Percentiles rank a stretch among this genome's conserved stretches.
phyloP scores from a whole-genome alignment of 2,329 filamentous ascomycete species.

The Acarospora socialis region DNA sequence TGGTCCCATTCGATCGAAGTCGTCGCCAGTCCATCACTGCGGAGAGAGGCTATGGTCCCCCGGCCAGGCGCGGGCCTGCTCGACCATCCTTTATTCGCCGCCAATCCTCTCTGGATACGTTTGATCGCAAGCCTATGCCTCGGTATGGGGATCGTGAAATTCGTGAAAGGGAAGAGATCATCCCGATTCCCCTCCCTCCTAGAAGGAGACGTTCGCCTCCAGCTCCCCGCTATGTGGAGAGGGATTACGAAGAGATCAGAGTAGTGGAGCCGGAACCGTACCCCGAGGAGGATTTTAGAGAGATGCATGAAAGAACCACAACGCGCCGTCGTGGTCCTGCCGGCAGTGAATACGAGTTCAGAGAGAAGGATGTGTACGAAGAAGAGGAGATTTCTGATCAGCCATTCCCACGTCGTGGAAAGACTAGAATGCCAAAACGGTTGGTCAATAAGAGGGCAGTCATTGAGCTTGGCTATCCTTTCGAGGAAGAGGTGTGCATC shows the following conservation, averaged over 20 bases:
- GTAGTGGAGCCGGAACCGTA: constrained; percentile 54
- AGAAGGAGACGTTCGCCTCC: constrained; percentile 40
- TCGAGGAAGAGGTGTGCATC: constrained; percentile 60
- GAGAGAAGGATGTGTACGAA: too few relatives aligned
- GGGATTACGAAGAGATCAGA: constrained; percentile 48
- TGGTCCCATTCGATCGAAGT: constrained; percentile 43
- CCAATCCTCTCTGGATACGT: constrained; percentile 82
- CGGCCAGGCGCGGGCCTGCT: constrained; percentile 38
- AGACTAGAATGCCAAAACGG: constrained; percentile 71
- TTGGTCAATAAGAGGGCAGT: constrained; percentile 70
- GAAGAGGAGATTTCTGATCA: constrained; percentile 18
- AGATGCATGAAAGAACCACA: constrained; percentile 44
- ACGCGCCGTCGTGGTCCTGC: constrained; percentile 20
- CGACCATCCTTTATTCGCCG: constrained; percentile 60
- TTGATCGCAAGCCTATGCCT: constrained; percentile 57
- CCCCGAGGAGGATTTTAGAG: constrained; percentile 58
- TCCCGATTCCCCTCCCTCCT: constrained; percentile 52
- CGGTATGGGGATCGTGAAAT: constrained; percentile 30
- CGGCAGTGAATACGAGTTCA: constrained; percentile 10
- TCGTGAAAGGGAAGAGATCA: constrained; percentile 38
- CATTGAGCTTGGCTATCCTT: constrained; percentile 74
- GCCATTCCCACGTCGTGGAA: constrained; percentile 65
- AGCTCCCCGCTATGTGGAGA: constrained; percentile 42
- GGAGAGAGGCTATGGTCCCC: constrained; percentile 40
- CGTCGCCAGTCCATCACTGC: constrained; percentile 42